Percentiles rank a stretch among this genome's conserved stretches.
phyloP scores from a whole-genome alignment of 768 basidiomycete genomes.

The Tubosaeta brunneosetosa region DNA sequence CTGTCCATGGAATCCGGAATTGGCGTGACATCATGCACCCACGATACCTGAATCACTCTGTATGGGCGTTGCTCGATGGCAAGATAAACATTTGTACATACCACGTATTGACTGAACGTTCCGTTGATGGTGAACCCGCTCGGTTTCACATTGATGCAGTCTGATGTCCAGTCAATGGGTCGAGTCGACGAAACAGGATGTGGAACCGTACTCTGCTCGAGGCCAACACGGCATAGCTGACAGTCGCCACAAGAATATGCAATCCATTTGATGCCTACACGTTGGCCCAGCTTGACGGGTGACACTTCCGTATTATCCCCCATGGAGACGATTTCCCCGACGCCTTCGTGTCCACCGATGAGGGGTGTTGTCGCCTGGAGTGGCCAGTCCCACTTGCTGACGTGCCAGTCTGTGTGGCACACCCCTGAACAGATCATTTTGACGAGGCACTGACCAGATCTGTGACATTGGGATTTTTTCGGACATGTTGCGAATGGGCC shows the following conservation, averaged over 20 bases:
- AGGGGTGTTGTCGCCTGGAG: conserved; percentile 57
- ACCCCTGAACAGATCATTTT: conserved; percentile 75
- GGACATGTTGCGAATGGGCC: no score
- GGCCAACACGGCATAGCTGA: conserved; percentile 71
- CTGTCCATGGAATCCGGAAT: conserved; percentile 69
- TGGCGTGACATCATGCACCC: conserved; percentile 66
- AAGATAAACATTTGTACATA: conserved; percentile 20
- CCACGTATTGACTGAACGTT: conserved; percentile 68
- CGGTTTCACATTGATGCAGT: conserved; percentile 54
- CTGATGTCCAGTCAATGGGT: conserved; percentile 25
- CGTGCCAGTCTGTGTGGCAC: conserved; percentile 85
- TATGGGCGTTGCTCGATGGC: conserved; percentile 1
- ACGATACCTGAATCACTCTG: conserved; percentile 49
- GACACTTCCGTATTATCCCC: conserved; percentile 55
- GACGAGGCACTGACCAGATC: conserved; percentile 69
- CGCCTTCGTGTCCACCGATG: conserved; percentile 83
- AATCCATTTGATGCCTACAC: conserved; percentile 82
- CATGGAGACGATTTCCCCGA: conserved; percentile 77
- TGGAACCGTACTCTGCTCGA: conserved; percentile 58
- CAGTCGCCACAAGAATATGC: conserved; percentile 72
- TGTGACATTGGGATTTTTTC: conserved; percentile 28
- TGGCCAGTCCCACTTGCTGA: conserved; percentile 78
- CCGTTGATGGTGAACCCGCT: conserved; percentile 77
- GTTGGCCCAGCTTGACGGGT: conserved; percentile 68
- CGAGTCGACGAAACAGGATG: neutral